Percentiles rank a stretch among this genome's conserved stretches.
Conservation (phyloP, 345 rosid genomes). For the Citrus mangshanensis region DNA sequence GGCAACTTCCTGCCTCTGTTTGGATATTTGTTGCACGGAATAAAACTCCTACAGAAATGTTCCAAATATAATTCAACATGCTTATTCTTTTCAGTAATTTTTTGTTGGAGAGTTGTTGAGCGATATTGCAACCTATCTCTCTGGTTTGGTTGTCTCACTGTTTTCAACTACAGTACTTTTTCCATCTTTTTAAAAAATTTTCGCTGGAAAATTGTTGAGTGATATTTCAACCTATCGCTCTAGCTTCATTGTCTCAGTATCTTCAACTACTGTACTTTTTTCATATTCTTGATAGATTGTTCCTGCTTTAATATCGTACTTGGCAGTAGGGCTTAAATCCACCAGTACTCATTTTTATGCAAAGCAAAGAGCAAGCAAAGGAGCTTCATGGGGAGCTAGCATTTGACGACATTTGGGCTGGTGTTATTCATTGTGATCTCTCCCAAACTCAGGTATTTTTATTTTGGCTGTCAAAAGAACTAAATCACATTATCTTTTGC, state of each 20-base stretch:
- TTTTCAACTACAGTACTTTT: neutral
- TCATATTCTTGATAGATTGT: slow-evolving; percentile 19
- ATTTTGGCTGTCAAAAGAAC: slow-evolving; percentile 11
- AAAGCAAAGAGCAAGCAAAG: slow-evolving; percentile 88
- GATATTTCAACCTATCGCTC: neutral
- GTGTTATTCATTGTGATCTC: slow-evolving; percentile 81
- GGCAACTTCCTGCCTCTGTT: neutral
- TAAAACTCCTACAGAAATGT: neutral
- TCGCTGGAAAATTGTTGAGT: neutral
- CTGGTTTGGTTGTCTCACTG: neutral
- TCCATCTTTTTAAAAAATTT: neutral
- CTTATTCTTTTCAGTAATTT: neutral
- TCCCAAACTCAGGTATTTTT: slow-evolving; percentile 59
- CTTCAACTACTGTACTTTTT: neutral
- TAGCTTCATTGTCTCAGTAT: neutral
- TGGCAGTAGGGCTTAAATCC: slow-evolving; percentile 86
- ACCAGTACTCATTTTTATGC: slow-evolving; percentile 81
- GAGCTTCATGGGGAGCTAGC: slow-evolving; percentile 77
- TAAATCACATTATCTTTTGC: no score
- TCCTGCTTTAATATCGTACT: slow-evolving; percentile 12
- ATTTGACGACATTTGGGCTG: slow-evolving; percentile 69
- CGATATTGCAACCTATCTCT: neutral
- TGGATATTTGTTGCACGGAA: neutral
- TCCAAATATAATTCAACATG: neutral
- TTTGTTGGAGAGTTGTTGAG: neutral